Conservation (phyloP, 75 land plant genomes). For the Cupressus sempervirens region DNA sequence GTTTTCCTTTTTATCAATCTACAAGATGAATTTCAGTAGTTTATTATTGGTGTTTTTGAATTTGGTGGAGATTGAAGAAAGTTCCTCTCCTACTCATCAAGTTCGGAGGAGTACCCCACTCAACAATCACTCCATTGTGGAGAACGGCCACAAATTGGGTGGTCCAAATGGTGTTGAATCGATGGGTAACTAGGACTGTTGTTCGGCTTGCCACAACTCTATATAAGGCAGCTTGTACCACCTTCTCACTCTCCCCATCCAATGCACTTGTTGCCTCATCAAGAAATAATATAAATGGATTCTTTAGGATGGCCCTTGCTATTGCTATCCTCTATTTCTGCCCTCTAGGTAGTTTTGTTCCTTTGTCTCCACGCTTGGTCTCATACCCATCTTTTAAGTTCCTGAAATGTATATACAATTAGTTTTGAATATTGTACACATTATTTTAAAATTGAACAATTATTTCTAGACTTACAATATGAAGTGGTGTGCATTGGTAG, state of each 20-base stretch:
- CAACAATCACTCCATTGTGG: constrained; percentile 46
- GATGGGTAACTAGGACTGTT: constrained; percentile 62
- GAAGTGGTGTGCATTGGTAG: constrained; percentile 74
- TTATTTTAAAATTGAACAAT: neutral
- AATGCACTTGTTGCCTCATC: constrained; percentile 71
- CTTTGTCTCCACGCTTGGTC: constrained; percentile 52
- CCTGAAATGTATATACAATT: constrained; percentile 29
- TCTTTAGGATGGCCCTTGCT: constrained; percentile 62
- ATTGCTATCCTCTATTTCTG: constrained; percentile 70
- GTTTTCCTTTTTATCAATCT: no score
- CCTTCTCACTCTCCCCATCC: constrained; percentile 63
- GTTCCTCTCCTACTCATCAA: constrained; percentile 53
- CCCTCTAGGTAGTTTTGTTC: constrained; percentile 58
- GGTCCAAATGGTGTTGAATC: constrained; percentile 37
- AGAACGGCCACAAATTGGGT: constrained; percentile 43
- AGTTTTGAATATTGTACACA: neutral
- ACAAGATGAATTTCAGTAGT: no score
- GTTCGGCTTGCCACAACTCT: constrained; percentile 63
- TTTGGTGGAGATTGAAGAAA: constrained; percentile 46
- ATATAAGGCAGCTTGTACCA: constrained; percentile 68
- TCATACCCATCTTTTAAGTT: constrained; percentile 53
- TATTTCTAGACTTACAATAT: constrained; percentile 34
- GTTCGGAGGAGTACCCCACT: constrained; percentile 40
- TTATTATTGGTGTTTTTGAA: constrained; percentile 16
- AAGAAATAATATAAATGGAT: constrained; percentile 52